Percentiles rank a stretch among this genome's conserved stretches.
Evolutionary conservation across 177 flowering plant genomes (phyloP).

Genomic region (Vitis hybrid): DNA sequence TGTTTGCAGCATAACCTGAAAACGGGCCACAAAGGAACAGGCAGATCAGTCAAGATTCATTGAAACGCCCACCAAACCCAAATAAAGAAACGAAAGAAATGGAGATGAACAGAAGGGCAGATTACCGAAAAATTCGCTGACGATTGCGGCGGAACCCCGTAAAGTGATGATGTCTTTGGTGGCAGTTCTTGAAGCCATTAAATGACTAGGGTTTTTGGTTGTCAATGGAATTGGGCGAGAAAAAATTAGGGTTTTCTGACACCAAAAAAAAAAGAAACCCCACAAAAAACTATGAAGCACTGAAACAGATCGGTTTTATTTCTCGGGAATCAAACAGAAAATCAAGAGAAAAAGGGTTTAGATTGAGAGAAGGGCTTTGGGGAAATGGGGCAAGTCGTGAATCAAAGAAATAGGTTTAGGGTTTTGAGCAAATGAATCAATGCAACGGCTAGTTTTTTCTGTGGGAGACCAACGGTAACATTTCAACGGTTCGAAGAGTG

Average conservation of each 20-base stretch:
- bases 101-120: neutral
- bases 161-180: conserved; percentile 92
- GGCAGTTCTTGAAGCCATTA: conserved; percentile 78
- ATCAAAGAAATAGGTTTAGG: conserved; percentile 2
- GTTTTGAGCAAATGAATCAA: neutral
- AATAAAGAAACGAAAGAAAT: conserved; percentile 5
- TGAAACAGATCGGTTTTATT: too few relatives aligned
- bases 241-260: neutral
- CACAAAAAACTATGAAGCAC: neutral
- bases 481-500: neutral
- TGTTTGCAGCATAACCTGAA: conserved; percentile 95
- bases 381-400: neutral
- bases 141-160: conserved; percentile 93
- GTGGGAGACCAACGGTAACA: conserved; percentile 15
- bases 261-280: neutral
- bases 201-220: neutral
- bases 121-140: conserved; percentile 93
- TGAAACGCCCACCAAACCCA: conserved; percentile 2
- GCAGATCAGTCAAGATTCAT: conserved; percentile 8
- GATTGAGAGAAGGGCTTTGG: neutral
- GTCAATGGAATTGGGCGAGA: neutral
- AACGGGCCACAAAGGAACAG: neutral
- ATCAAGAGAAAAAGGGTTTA: neutral
- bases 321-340: too few relatives aligned
- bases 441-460: conserved; percentile 22